Percentiles rank a stretch among this genome's conserved stretches.
These are phyloP conservation scores for Candida tropicalis DNA, from an alignment of 1,139 yeast species.

Conservation along the genomic window DNA sequence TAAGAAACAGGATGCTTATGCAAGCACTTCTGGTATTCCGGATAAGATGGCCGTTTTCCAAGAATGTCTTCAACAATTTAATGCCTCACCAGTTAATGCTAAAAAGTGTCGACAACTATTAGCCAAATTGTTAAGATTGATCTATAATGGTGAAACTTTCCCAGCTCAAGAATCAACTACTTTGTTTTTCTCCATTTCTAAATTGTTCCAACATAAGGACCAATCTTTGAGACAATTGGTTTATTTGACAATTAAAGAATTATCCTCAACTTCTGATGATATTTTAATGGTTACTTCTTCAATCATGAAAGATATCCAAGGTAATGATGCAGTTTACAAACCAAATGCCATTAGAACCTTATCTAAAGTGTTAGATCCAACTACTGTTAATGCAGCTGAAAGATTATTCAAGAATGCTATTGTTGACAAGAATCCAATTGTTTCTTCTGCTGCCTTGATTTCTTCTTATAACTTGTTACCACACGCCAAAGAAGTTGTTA, in stretches of 20 bases:
- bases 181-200: constrained; percentile 89
- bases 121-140: constrained; percentile 69
- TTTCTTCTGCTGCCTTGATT: constrained; percentile 90
- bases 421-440: constrained; percentile 86
- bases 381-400: constrained; percentile 93
- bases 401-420: constrained; percentile 90
- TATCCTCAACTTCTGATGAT: constrained; percentile 82
- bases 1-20: constrained; percentile 77
- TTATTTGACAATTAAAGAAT: constrained; percentile 89
- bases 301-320: constrained; percentile 96
- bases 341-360: constrained; percentile 95
- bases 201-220: constrained; percentile 92
- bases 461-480: constrained; percentile 90
- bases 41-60: constrained; percentile 98
- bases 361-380: constrained; percentile 85
- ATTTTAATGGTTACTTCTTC: constrained; percentile 97
- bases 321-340: constrained; percentile 81
- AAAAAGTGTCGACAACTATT: constrained; percentile 80
- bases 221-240: constrained; percentile 91
- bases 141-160: constrained; percentile 85
- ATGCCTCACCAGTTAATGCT: constrained; percentile 88
- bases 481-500: constrained; percentile 86
- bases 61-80: constrained; percentile 91
- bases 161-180: constrained; percentile 91
- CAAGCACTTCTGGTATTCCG: constrained; percentile 60